phyloP scores from a whole-genome alignment of 805 yeast genomes.

The Soucietia sequanensis region DNA sequence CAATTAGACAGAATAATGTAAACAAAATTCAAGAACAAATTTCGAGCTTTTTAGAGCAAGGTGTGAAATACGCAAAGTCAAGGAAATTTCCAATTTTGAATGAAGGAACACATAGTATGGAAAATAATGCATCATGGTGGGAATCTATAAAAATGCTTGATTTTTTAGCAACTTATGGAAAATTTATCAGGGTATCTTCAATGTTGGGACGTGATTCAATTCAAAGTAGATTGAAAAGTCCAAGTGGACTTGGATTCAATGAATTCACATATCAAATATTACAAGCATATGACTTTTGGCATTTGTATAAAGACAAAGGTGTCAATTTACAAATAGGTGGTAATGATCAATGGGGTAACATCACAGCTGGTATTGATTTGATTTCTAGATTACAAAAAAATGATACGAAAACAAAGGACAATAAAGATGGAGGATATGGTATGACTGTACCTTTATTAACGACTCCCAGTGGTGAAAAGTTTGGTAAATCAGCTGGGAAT shows the following conservation, averaged over 20 bases:
- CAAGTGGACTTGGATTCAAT: slow-evolving; percentile 83
- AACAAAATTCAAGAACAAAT: slow-evolving; percentile 61
- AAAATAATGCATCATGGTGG: slow-evolving; percentile 88
- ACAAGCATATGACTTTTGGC: slow-evolving; percentile 93
- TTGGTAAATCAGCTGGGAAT: slow-evolving; percentile 96
- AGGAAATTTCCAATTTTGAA: slow-evolving; percentile 36
- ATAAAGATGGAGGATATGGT: slow-evolving; percentile 50
- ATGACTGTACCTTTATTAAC: slow-evolving; percentile 88
- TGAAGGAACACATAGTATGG: slow-evolving; percentile 34
- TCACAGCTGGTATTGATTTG: slow-evolving; percentile 91
- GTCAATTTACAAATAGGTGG: slow-evolving; percentile 90
- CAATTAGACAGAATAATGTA: slow-evolving; percentile 56
- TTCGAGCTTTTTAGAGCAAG: slow-evolving; percentile 56
- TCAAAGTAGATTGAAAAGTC: slow-evolving; percentile 64
- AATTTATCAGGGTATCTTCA: slow-evolving; percentile 73
- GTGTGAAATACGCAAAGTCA: slow-evolving; percentile 57
- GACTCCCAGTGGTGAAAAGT: slow-evolving; percentile 86
- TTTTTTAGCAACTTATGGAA: slow-evolving; percentile 75
- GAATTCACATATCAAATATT: slow-evolving; percentile 91
- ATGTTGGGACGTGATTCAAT: slow-evolving; percentile 91
- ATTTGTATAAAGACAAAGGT: slow-evolving; percentile 55
- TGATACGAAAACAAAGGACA: slow-evolving; percentile 2
- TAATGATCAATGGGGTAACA: slow-evolving; percentile 97
- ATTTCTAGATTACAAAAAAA: slow-evolving; percentile 55
- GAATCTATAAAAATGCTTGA: slow-evolving; percentile 67